These are phyloP conservation scores for Aureobasidium leucospermi DNA, from an alignment of 2,329 filamentous ascomycete species.

Conservation along the genomic window DNA sequence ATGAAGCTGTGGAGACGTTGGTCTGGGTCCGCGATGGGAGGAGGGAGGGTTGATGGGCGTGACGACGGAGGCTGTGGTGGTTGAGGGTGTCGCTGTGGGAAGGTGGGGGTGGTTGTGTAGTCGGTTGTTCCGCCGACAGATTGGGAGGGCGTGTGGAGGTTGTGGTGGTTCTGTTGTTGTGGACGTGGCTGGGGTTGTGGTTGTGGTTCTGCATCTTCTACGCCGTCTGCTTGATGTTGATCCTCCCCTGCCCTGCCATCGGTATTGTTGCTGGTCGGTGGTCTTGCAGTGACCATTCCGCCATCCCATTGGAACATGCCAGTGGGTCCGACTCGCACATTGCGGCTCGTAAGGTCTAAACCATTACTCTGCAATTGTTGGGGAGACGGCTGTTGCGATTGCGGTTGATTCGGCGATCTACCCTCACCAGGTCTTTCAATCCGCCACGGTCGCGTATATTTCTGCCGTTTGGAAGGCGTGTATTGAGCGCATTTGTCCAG, in stretches of 20 bases:
- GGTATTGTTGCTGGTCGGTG: background rate
- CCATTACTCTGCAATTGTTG: background rate
- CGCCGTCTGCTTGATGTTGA: background rate
- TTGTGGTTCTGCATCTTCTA: background rate
- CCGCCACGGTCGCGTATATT: constrained; percentile 6
- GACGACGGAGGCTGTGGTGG: background rate
- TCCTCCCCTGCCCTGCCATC: background rate
- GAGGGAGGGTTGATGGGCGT: background rate
- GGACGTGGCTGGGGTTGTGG: background rate
- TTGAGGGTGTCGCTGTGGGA: background rate
- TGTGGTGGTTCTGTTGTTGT: background rate
- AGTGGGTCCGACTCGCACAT: background rate
- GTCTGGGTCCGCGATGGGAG: constrained; percentile 1
- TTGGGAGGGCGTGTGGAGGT: background rate
- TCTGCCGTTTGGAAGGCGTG: constrained; percentile 6
- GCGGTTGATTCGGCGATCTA: background rate
- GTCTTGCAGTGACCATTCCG: background rate
- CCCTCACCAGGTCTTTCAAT: background rate
- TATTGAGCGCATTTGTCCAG: constrained; percentile 10
- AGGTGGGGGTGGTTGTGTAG: background rate
- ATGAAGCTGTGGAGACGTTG: constrained; percentile 4
- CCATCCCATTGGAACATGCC: background rate
- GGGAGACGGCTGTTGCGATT: background rate
- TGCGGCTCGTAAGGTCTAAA: background rate
- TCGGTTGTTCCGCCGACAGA: background rate